Percentiles rank a stretch among this genome's conserved stretches.
Conservation (phyloP, 305 asterid species). For the Plantago coronopus region DNA sequence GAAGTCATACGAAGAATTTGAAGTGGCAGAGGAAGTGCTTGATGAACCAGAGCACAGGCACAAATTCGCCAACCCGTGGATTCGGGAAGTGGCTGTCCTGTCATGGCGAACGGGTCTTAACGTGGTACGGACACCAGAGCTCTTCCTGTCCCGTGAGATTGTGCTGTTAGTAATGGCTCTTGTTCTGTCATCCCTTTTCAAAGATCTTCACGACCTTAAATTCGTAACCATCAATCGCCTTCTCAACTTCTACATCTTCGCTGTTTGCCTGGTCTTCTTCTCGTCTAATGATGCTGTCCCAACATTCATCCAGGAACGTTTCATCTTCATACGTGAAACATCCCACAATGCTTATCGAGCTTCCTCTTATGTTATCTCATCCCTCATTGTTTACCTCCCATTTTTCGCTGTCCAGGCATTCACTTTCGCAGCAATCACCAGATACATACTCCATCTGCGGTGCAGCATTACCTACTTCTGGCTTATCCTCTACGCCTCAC, state of each 20-base stretch:
- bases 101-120: conserved; percentile 73
- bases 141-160: conserved; percentile 67
- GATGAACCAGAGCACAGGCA: conserved; percentile 62
- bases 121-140: conserved; percentile 78
- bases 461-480: conserved; percentile 52
- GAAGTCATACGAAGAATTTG: conserved; percentile 46
- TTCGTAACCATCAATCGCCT: conserved; percentile 59
- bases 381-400: conserved; percentile 80
- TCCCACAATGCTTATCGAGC: conserved; percentile 84
- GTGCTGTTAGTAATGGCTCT: conserved; percentile 73
- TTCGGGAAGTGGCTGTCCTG: conserved; percentile 65
- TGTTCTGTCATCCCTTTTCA: conserved; percentile 66
- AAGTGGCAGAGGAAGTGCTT: conserved; percentile 46
- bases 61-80: conserved; percentile 81
- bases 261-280: conserved; percentile 70
- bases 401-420: conserved; percentile 73
- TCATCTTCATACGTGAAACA: conserved; percentile 84
- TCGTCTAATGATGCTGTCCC: conserved; percentile 89
- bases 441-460: conserved; percentile 46
- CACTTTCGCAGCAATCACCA: conserved; percentile 65
- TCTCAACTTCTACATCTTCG: conserved; percentile 73
- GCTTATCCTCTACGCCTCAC: conserved; percentile 76
- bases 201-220: conserved; percentile 30
- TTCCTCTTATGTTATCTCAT: conserved; percentile 71
- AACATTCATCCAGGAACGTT: conserved; percentile 76